phyloP scores from a whole-genome alignment of 345 rosid species.

The Heritiera fomes region DNA sequence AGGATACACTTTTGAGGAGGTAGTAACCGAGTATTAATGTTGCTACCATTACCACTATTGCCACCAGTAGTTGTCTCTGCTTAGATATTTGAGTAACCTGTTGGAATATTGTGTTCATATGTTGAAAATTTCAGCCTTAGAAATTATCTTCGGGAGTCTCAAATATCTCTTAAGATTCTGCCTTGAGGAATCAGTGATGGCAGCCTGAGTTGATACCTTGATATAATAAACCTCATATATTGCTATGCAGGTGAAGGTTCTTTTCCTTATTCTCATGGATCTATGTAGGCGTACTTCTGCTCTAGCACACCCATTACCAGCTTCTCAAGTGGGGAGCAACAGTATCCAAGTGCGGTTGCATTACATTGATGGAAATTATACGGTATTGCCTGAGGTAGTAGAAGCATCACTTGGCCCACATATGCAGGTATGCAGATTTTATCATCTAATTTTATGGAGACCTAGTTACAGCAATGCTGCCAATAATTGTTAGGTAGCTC shows the following conservation, averaged over 20 bases:
- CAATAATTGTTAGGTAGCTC: background rate
- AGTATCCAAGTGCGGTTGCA: slow-evolving; percentile 96
- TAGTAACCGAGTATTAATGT: slow-evolving; percentile 23
- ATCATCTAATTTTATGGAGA: background rate
- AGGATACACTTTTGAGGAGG: slow-evolving; percentile 99
- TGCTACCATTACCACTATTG: background rate
- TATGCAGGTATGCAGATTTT: slow-evolving; percentile 72
- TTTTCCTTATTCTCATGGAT: slow-evolving; percentile 97
- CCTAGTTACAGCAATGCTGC: background rate
- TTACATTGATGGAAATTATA: slow-evolving; percentile 94
- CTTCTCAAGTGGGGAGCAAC: slow-evolving; percentile 88
- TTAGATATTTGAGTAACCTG: background rate
- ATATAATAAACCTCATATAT: slow-evolving; percentile 8
- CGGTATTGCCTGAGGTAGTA: slow-evolving; percentile 97
- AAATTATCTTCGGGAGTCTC: background rate
- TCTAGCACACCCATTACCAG: slow-evolving; percentile 78
- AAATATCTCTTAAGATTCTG: background rate
- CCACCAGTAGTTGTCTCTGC: background rate
- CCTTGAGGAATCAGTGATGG: background rate
- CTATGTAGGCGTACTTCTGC: slow-evolving; percentile 84
- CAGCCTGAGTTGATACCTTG: slow-evolving; percentile 6
- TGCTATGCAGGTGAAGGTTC: slow-evolving; percentile 81
- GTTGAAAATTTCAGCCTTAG: background rate
- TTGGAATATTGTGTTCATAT: slow-evolving; percentile 4
- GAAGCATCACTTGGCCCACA: slow-evolving; percentile 99